Evolutionary conservation across 2,329 filamentous ascomycete species (phyloP), one percentile per base, ranked within the genome.

Genomic region (Aspergillus pseudonomiae): DNA sequence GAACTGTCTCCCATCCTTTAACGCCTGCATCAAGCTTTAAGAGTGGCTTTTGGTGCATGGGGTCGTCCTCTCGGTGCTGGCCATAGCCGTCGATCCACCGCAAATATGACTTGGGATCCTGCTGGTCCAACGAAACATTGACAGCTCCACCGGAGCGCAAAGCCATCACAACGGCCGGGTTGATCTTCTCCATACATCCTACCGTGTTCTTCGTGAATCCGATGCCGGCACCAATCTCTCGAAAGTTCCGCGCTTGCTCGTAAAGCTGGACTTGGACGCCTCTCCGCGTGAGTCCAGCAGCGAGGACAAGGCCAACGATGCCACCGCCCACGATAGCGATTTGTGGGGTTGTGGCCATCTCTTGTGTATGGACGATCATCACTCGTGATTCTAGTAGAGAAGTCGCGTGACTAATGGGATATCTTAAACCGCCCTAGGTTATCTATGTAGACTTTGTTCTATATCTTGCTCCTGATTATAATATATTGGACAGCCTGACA

Each of bases 1-100:
- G 74, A 34, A 65, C 50, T 16, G 62, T 63, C 54, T 58, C 64
- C 21, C 63, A 56, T 10, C 62, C 50, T 14, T 41, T 43, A 46
- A 57, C 2, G 36, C 64, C 24, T 21, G 60, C 60, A 30, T 62
- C 46, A 11, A 64, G 24, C 39, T 59, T 63, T 24, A 57, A 54
- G 39, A 67, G 50, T 4, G 45, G 45, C 45, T 48, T 48, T 16
- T 48, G 45, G 45, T 48, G 28, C 50, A 68, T 65, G 16, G 67
- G 65, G 7, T 67, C 63, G 34, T 68, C 66, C 21, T 67, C 60
- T 7, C 60, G 59, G 21, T 69, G 57, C 61, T 69, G 63, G 30
- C 67, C 64, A 52, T 70, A 69, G 14, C 66, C 65, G 41, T 69
- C 63, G 21, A 70, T 64, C 50, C 65, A 64, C 28, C 53, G 53